phyloP scores from a whole-genome alignment of 1,139 yeast species.

The Taphrina pruni region DNA sequence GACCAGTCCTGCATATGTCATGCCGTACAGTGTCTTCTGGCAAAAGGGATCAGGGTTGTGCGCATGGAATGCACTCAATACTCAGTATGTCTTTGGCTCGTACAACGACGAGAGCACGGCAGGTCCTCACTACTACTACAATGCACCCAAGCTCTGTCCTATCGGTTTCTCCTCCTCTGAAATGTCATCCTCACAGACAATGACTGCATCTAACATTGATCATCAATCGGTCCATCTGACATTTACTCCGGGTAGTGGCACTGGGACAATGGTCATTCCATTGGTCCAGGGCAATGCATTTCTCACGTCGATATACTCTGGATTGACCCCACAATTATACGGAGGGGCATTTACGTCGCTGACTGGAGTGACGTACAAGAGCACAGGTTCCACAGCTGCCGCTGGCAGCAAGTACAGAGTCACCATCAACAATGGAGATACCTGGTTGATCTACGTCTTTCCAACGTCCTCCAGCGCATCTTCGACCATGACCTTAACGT shows the following conservation, averaged over 20 bases:
- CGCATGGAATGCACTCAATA: constrained; percentile 61
- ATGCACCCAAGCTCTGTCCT: constrained; percentile 62
- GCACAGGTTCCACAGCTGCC: constrained; percentile 50
- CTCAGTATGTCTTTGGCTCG: constrained; percentile 55
- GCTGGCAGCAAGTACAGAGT: constrained; percentile 60
- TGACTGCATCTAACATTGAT: constrained; percentile 58
- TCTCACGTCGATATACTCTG: constrained; percentile 66
- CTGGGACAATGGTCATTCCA: constrained; percentile 52
- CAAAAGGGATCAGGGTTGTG: constrained; percentile 63
- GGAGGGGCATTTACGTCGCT: constrained; percentile 62
- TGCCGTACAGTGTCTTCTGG: constrained; percentile 71
- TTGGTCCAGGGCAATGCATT: constrained; percentile 81
- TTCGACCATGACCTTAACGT: constrained; percentile 42
- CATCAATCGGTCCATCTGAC: constrained; percentile 64
- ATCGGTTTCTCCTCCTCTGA: constrained; percentile 64
- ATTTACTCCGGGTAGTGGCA: constrained; percentile 54
- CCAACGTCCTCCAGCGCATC: constrained; percentile 48
- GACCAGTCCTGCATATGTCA: constrained; percentile 58
- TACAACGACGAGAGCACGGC: constrained; percentile 16
- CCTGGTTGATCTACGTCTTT: constrained; percentile 65
- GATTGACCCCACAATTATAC: constrained; percentile 61
- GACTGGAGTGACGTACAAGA: constrained; percentile 52
- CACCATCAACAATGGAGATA: constrained; percentile 53
- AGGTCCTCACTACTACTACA: constrained; percentile 58
- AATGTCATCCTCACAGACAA: constrained; percentile 54